phyloP scores from a whole-genome alignment of 495 filamentous ascomycete genomes.

The Lentithecium fluviatile region DNA sequence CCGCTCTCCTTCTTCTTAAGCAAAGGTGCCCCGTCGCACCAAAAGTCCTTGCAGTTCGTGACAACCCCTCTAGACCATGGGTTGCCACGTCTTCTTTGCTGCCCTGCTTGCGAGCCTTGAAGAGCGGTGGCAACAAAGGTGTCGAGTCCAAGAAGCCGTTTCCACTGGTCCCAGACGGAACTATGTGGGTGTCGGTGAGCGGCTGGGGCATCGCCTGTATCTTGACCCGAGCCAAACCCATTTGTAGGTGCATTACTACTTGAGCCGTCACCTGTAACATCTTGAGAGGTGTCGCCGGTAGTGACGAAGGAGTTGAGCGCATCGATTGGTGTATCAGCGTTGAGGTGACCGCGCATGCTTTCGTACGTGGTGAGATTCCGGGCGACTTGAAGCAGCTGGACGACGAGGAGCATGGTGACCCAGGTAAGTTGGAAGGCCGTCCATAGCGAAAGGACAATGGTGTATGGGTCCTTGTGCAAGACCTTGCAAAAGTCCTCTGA shows the following conservation, averaged over 20 bases:
- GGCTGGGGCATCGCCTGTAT: conserved; percentile 41
- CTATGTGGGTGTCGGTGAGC: conserved; percentile 42
- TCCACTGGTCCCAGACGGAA: conserved; percentile 75
- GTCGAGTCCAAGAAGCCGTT: conserved; percentile 81
- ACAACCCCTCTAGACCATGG: conserved; percentile 79
- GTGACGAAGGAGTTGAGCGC: conserved; percentile 76
- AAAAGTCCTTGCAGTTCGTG: conserved; percentile 93
- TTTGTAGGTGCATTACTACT: conserved; percentile 29
- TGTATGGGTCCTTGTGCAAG: conserved; percentile 78
- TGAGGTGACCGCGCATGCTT: conserved; percentile 76
- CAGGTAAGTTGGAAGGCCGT: conserved; percentile 78
- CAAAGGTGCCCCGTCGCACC: conserved; percentile 82
- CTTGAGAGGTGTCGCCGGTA: conserved; percentile 63
- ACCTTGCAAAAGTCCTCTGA: conserved; percentile 68
- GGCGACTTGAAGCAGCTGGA: conserved; percentile 87
- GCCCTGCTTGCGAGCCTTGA: conserved; percentile 60
- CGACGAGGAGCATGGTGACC: conserved; percentile 92
- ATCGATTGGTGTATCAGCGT: conserved; percentile 52
- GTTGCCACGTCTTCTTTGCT: conserved; percentile 59
- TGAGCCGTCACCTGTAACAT: conserved; percentile 52
- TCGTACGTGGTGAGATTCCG: conserved; percentile 94
- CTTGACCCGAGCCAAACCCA: conserved; percentile 48
- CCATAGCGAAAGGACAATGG: conserved; percentile 75
- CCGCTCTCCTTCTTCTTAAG: conserved; percentile 75
- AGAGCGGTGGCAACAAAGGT: conserved; percentile 74